phyloP scores from a whole-genome alignment of 768 basidiomycete genomes.

The Gelatoporia subvermispora region DNA sequence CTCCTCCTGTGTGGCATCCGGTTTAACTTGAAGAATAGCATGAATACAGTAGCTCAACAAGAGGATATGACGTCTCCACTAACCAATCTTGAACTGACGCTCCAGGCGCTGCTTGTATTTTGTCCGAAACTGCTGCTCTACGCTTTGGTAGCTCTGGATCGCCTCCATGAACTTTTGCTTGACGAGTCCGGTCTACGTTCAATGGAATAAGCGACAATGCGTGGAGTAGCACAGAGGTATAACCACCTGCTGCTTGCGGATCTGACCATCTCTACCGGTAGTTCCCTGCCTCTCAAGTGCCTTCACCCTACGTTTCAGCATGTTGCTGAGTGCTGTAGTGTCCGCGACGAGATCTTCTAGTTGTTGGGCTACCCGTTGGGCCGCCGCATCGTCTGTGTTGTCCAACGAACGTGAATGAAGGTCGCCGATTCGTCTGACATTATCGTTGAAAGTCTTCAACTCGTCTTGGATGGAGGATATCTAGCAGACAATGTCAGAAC shows the following conservation, averaged over 20 bases:
- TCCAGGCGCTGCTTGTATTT: slow-evolving; percentile 65
- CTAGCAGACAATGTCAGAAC: slow-evolving; percentile 21
- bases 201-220: not conserved
- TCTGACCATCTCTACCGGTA: slow-evolving; percentile 38
- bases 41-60: not conserved
- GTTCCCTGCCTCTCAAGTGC: slow-evolving; percentile 42
- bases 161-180: slow-evolving; percentile 71
- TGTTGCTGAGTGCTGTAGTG: slow-evolving; percentile 53
- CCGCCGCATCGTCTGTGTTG: slow-evolving; percentile 41
- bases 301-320: slow-evolving; percentile 57
- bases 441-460: slow-evolving; percentile 39
- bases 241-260: slow-evolving; percentile 40
- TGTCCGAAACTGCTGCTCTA: slow-evolving; percentile 65
- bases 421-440: slow-evolving; percentile 42
- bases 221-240: not conserved
- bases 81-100: slow-evolving; percentile 76
- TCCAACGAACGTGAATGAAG: slow-evolving; percentile 47
- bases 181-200: slow-evolving; percentile 48
- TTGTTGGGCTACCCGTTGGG: slow-evolving; percentile 36
- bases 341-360: slow-evolving; percentile 57
- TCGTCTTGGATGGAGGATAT: slow-evolving; percentile 46
- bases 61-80: slow-evolving; percentile 6
- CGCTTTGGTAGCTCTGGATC: slow-evolving; percentile 71
- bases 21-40: slow-evolving; percentile 55
- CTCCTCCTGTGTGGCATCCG: slow-evolving; percentile 80